Base-by-base conservation (phyloP, 176 grass and related monocot species). In the Triticum monococcum region DNA sequence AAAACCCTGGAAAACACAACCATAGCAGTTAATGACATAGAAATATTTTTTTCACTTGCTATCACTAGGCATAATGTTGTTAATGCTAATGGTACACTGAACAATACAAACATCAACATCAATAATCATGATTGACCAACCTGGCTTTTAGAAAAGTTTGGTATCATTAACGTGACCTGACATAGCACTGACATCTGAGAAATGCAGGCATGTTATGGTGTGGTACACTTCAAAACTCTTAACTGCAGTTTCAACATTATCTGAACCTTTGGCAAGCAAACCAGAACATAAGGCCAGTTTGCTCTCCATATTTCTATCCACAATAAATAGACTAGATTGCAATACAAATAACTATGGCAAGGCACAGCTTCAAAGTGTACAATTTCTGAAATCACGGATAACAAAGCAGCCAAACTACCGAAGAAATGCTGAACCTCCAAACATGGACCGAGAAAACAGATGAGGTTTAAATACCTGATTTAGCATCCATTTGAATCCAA, bases 401-500 rank as follows among this genome's bases (percentile, higher is more conserved):
- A 2, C 4, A 1, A 37, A 76, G 45, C 36, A 37, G 40, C 30
- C 3, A 22, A 9, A 38, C 13, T 54, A 54, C 14, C 0, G 20
- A 52, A 64, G 8, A 37, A 5, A 78, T 61, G 9, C 62, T 33
- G 66, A 60, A 40, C 4, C 50, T 50, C 4, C 12, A 2, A 54
- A 78, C 9, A 48, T 26, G 38, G 64, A 64, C 22, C 28, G 73
- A 76, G 23, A 68, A 54, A 78, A 75, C 28, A 11, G 43, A 0
- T 18, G 2, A 16, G 7, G 72, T 86, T 7, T 38, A 64, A 64
- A 13, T 70, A 98, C 96, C 93, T 98, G 93, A 92, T 98, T 98
- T 50, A 98, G 84, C 96, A 98, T 98, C 96, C 96, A 98, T 56
- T 98, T 98, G 38, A 98, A 90, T 63, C 96, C 96, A 89, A 90